phyloP scores from a whole-genome alignment of 2,329 filamentous ascomycete species.

The Colletotrichum sp. region DNA sequence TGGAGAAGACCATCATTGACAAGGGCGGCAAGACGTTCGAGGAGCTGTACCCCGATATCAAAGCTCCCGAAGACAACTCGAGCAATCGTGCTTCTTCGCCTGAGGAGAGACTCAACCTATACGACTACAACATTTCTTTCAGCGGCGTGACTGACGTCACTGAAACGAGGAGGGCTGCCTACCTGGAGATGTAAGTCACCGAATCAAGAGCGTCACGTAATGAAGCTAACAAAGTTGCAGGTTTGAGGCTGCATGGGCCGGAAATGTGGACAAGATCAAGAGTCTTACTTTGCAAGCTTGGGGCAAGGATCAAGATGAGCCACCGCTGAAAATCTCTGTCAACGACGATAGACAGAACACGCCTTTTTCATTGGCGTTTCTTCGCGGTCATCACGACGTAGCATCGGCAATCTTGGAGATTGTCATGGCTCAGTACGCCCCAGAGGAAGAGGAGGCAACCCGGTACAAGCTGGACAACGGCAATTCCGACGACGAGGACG shows the following conservation, averaged over 20 bases:
- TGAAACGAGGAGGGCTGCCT: constrained; percentile 59
- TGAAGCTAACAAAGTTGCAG: constrained; percentile 38
- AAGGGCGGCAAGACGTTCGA: constrained; percentile 71
- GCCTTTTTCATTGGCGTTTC: constrained; percentile 72
- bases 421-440: constrained; percentile 69
- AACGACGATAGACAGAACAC: constrained; percentile 54
- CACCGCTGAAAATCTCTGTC: constrained; percentile 69
- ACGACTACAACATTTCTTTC: constrained; percentile 59
- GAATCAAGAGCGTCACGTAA: not conserved
- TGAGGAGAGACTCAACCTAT: constrained; percentile 39
- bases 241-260: constrained; percentile 76
- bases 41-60: constrained; percentile 65
- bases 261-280: constrained; percentile 72
- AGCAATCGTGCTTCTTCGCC: not conserved
- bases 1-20: constrained; percentile 59
- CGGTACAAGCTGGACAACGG: constrained; percentile 51
- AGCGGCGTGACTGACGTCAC: constrained; percentile 58
- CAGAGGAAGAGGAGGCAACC: constrained; percentile 55
- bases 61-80: constrained; percentile 22
- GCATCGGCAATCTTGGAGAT: constrained; percentile 75
- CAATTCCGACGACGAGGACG: constrained; percentile 40
- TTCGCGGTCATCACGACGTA: constrained; percentile 67
- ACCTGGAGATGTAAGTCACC: constrained; percentile 63
- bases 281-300: constrained; percentile 65
- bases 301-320: constrained; percentile 55